Conservation (phyloP, 495 filamentous ascomycete genomes). For the Coniosporium apollinis region DNA sequence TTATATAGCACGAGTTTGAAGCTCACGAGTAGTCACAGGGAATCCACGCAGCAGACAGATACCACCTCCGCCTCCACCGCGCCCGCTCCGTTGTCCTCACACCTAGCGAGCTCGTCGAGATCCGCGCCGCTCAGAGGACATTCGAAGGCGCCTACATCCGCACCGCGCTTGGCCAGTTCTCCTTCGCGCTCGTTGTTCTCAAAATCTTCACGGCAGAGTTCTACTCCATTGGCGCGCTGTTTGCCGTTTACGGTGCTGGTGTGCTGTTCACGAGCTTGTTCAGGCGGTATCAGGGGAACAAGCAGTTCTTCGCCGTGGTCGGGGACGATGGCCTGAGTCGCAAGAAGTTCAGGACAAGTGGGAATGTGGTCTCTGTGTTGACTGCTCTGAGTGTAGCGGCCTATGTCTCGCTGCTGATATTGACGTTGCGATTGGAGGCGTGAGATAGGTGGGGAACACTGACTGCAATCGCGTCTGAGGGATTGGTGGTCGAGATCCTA, state of each 20-base stretch:
- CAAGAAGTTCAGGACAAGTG: conserved; percentile 80
- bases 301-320: conserved; percentile 74
- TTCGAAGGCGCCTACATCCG: conserved; percentile 96
- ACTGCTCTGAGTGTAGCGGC: conserved; percentile 66
- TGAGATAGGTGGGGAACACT: neutral
- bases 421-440: conserved; percentile 43
- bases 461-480: too few relatives aligned
- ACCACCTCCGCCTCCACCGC: conserved; percentile 56
- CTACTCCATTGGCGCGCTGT: conserved; percentile 82
- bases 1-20: neutral
- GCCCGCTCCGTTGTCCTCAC: conserved; percentile 73
- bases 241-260: conserved; percentile 77
- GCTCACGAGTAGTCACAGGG: too few relatives aligned
- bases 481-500: too few relatives aligned
- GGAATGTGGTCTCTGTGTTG: conserved; percentile 57
- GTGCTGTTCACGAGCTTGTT: conserved; percentile 67
- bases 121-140: conserved; percentile 85
- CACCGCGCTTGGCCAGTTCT: conserved; percentile 85
- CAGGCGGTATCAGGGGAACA: conserved; percentile 75
- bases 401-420: conserved; percentile 60
- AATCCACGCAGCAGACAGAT: conserved; percentile 18
- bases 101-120: conserved; percentile 70
- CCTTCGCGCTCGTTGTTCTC: conserved; percentile 81
- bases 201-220: conserved; percentile 95
- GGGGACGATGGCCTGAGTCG: conserved; percentile 47